Conservation (phyloP, 257 asterid genomes). For the Solanum gandarillasii region DNA sequence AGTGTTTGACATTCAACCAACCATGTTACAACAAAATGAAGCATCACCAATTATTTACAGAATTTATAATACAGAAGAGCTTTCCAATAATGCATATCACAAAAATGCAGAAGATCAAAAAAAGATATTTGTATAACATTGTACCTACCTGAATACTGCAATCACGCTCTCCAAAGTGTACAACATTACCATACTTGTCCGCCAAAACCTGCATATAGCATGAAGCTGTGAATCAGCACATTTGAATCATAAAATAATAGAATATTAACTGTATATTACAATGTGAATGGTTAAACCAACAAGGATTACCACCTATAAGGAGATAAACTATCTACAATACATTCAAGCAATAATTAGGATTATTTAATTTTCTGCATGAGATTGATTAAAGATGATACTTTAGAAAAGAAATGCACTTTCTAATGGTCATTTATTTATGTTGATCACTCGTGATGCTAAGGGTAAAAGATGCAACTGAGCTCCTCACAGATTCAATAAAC, state of each 20-base stretch:
- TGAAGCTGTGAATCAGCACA: background rate
- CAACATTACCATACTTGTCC: constrained; percentile 79
- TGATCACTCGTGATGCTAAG: background rate
- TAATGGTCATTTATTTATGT: background rate
- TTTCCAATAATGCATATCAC: background rate
- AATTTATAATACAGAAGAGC: background rate
- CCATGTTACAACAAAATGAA: background rate
- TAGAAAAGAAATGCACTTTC: background rate
- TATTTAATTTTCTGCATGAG: background rate
- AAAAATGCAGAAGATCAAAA: background rate
- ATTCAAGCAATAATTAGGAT: background rate
- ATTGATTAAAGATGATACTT: background rate
- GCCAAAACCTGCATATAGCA: constrained; percentile 66
- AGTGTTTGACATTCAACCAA: background rate
- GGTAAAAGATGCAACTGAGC: background rate
- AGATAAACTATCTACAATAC: background rate
- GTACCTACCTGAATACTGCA: constrained; percentile 86
- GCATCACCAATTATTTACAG: background rate
- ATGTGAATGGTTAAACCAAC: background rate
- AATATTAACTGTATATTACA: background rate
- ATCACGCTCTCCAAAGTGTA: constrained; percentile 99
- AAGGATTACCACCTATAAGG: background rate
- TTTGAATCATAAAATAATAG: background rate
- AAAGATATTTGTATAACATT: constrained; percentile 2
- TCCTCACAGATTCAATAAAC: background rate